phyloP scores from a whole-genome alignment of 129 eudicot species.

The Tagetes patula region DNA sequence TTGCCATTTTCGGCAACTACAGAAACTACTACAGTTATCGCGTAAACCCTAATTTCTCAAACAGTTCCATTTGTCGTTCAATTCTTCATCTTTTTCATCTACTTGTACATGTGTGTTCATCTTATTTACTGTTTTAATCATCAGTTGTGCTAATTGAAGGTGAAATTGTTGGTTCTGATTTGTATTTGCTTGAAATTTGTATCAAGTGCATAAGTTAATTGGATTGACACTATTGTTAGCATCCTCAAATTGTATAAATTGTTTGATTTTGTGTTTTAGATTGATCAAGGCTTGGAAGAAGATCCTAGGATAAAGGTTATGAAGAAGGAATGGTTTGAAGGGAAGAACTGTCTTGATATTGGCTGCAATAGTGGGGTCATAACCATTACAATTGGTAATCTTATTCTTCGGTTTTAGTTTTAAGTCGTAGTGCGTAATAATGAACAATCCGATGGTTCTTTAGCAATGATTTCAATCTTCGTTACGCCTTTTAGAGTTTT shows the following conservation, averaged over 20 bases:
- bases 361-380: constrained; percentile 90
- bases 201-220: not conserved
- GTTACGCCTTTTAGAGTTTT: not conserved
- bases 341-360: constrained; percentile 92
- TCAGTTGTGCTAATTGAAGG: not conserved
- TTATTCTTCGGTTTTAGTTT: not conserved
- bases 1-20: constrained; percentile 83
- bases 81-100: not conserved
- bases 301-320: constrained; percentile 82
- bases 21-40: constrained; percentile 82
- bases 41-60: constrained; percentile 38
- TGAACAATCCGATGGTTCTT: not conserved
- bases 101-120: not conserved
- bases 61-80: not conserved
- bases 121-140: not conserved
- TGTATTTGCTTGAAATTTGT: no score
- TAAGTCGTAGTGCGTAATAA: not conserved
- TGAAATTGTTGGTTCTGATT: no score
- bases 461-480: not conserved
- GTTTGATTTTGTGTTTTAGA: constrained; percentile 35
- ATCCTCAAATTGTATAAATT: no score
- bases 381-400: constrained; percentile 71
- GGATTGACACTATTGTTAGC: no score
- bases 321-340: constrained; percentile 89
- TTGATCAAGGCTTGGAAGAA: constrained; percentile 67